Base-by-base conservation (phyloP, 2,329 filamentous ascomycete species). In the Coniella vitis region DNA sequence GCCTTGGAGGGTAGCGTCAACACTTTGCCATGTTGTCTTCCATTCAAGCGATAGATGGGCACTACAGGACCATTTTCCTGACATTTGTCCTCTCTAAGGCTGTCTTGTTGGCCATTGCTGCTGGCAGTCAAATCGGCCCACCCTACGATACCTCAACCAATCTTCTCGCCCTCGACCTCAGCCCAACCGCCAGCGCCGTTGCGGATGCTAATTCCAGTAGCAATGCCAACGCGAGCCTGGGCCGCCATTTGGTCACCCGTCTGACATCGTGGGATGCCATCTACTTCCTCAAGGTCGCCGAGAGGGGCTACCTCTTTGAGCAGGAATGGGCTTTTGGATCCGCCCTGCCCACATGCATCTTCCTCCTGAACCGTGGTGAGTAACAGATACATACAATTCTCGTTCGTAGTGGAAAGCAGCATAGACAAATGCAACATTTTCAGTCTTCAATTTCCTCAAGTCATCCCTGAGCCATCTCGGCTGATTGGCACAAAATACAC, bases 271-370 rank as follows among this genome's bases (percentile, higher is more conserved):
- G 88, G 88, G 88, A 94, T 63, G 85, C 83, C 29, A 72, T 94
- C 56, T 93, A 91, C 64, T 91, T 84, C 60, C 69, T 83, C 51
- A 75, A 81, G 55, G 64, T 72, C 38, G 78, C 86, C 4, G 72
- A 72, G 37, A 71, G 77, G 10, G 86, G 84, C 31, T 83, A 88
- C 57, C 48, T 83, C 10, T 86, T 81, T 62, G 88, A 94, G 68
- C 88, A 93, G 67, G 86, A 91, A 65, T 93, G 87, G 87, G 88
- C 87, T 0, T 93, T 90, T 67, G 84, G 83, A 34, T 56, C 60
- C 49, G 68, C 66, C 51, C 55, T 81, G 39, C 74, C 78, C 2
- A 55, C 63, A 8, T 56, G 67, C 35, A 69, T 78, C 19, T 63
- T 67, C 9, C 55, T 54, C 34, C 17, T 75, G 36, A 19, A 47